Evolutionary conservation across 768 basidiomycete species (phyloP).

Genomic region (Amanita polypyramis): DNA sequence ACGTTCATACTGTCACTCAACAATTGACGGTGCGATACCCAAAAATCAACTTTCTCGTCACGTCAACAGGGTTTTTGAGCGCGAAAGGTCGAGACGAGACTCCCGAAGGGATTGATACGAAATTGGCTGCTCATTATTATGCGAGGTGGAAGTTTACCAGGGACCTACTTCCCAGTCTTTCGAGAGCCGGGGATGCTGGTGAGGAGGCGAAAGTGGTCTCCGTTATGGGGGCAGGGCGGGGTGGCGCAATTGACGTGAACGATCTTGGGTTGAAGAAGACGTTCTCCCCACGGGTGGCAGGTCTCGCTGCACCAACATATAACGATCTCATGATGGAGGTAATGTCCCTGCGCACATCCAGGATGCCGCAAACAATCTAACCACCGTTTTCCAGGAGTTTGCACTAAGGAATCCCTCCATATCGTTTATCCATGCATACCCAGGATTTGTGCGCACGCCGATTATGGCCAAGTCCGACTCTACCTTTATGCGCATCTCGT

Average conservation of each 20-base stretch:
- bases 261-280: slow-evolving; percentile 41
- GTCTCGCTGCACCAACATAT: slow-evolving; percentile 28
- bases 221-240: slow-evolving; percentile 25
- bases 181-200: slow-evolving; percentile 30
- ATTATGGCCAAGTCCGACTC: slow-evolving; percentile 19
- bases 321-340: slow-evolving; percentile 49
- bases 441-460: slow-evolving; percentile 27
- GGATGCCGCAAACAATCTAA: not conserved
- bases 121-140: slow-evolving; percentile 33
- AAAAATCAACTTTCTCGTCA: slow-evolving; percentile 43
- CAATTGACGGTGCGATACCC: slow-evolving; percentile 22
- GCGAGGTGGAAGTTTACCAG: slow-evolving; percentile 37
- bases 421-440: slow-evolving; percentile 26
- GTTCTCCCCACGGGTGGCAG: slow-evolving; percentile 26
- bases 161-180: slow-evolving; percentile 34
- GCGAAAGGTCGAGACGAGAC: slow-evolving; percentile 29
- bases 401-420: slow-evolving; percentile 20
- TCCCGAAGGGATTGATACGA: slow-evolving; percentile 32
- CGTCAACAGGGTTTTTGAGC: slow-evolving; percentile 33
- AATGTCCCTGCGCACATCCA: too few species aligned
- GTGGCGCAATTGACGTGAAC: slow-evolving; percentile 28
- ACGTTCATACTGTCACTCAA: slow-evolving; percentile 26
- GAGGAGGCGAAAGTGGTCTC: slow-evolving; percentile 42
- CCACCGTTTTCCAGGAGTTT: slow-evolving; percentile 17
- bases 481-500: slow-evolving; percentile 12